These are phyloP conservation scores for Zygosaccharomyces bailii DNA, from an alignment of 805 yeast species.

Conservation along the genomic window DNA sequence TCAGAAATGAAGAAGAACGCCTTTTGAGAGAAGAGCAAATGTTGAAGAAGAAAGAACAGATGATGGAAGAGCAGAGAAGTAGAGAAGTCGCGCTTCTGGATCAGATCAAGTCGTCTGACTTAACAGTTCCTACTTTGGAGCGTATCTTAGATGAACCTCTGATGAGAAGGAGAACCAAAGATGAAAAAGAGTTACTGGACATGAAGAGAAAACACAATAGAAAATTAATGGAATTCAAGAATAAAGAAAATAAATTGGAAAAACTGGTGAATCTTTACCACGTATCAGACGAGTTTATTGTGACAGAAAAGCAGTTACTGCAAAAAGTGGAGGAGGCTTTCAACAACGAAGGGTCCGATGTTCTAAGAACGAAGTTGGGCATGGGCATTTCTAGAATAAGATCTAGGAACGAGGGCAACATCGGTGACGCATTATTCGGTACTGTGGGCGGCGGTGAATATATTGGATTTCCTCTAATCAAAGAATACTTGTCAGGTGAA, in stretches of 20 bases:
- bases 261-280: slow-evolving; percentile 69
- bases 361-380: slow-evolving; percentile 20
- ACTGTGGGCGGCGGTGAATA: slow-evolving; percentile 32
- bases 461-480: slow-evolving; percentile 36
- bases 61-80: slow-evolving; percentile 38
- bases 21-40: slow-evolving; percentile 36
- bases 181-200: slow-evolving; percentile 54
- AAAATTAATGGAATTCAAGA: slow-evolving; percentile 48
- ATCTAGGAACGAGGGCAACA: slow-evolving; percentile 23
- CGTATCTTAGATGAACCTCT: slow-evolving; percentile 62
- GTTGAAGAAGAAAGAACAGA: slow-evolving; percentile 36
- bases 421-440: slow-evolving; percentile 39
- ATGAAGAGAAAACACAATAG: slow-evolving; percentile 69
- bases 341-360: slow-evolving; percentile 25
- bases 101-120: slow-evolving; percentile 35
- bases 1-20: slow-evolving; percentile 49
- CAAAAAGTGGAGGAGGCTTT: slow-evolving; percentile 28
- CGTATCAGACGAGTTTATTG: slow-evolving; percentile 62
- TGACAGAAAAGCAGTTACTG: slow-evolving; percentile 63
- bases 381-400: slow-evolving; percentile 21
- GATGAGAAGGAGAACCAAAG: slow-evolving; percentile 67
- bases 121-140: slow-evolving; percentile 80
- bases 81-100: slow-evolving; percentile 31
- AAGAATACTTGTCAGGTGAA: slow-evolving; percentile 37
- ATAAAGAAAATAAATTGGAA: slow-evolving; percentile 51